phyloP scores from a whole-genome alignment of 495 filamentous ascomycete genomes.

The Talaromyces liani region DNA sequence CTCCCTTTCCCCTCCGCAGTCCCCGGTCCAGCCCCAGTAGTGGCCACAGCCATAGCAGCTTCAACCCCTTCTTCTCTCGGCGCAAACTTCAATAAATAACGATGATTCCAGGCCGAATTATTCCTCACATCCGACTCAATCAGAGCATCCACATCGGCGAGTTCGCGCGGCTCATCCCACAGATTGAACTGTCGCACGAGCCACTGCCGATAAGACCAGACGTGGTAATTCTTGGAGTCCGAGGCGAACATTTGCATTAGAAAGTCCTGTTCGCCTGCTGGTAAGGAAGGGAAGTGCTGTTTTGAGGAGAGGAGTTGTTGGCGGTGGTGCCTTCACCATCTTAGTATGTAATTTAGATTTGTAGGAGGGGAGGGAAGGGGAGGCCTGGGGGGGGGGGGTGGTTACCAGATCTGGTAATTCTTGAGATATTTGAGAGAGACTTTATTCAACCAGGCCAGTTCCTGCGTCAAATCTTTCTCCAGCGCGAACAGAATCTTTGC shows the following conservation, averaged over 20 bases:
- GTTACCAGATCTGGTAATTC: constrained; percentile 97
- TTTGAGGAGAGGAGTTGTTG: constrained; percentile 61
- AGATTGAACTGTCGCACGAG: constrained; percentile 73
- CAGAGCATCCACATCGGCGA: constrained; percentile 60
- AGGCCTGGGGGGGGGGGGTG: neutral
- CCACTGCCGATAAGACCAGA: constrained; percentile 96
- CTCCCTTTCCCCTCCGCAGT: constrained; percentile 18
- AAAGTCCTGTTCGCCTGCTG: constrained; percentile 61
- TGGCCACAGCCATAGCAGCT: constrained; percentile 40
- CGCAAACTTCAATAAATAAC: constrained; percentile 84
- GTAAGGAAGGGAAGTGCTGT: constrained; percentile 52
- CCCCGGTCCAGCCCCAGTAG: constrained; percentile 34
- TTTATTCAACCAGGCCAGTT: constrained; percentile 78
- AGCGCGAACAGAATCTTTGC: constrained; percentile 66
- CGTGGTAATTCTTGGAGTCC: constrained; percentile 97
- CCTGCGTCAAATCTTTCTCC: constrained; percentile 55
- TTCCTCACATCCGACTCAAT: constrained; percentile 77
- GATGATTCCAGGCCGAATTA: constrained; percentile 95
- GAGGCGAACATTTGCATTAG: constrained; percentile 70
- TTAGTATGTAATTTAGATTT: neutral
- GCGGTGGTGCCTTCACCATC: constrained; percentile 65
- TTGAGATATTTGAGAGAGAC: constrained; percentile 79
- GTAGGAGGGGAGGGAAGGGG: neutral
- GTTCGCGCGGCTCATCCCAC: constrained; percentile 59
- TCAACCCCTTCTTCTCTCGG: constrained; percentile 31